Base-by-base conservation (phyloP, 257 asterid species). In the Fraxinus americana region DNA sequence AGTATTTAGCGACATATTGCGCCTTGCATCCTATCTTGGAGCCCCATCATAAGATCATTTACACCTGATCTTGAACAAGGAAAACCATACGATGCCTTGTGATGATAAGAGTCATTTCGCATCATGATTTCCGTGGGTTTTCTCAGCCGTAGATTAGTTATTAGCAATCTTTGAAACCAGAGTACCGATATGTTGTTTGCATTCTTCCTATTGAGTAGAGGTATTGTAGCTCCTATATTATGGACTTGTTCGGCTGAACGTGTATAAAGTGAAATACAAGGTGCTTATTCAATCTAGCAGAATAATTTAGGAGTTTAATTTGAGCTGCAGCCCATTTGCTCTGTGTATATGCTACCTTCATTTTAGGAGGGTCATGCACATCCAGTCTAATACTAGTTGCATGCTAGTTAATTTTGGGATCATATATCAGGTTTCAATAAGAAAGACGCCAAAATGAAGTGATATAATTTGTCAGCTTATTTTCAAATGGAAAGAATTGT, bases 21-120 rank as follows among this genome's bases (percentile, higher is more conserved):
- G 99, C 67, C 98, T 96, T 61, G 94, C 99, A 27, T 93, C 99
- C 0, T 93, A 96, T 84, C 97, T 93, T 25, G 99, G 99, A 4
- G 97, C 99, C 27, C 99, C 99, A 34, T 96, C 97, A 68, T 92
- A 88, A 86, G 14, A 25, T 54, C 65, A 54, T 19, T 54, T 5
- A 19, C 25, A 5, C 65, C 19, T n/a, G 23, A 54, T 63, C 16
- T 25, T 63, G 69, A 63, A 63, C 34, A 23, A 0, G 34, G 35
- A 27, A 25, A 63, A 63, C 6, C 32, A 19, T 3, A 63, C 7
- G n/a, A 10, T 63, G 17, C 25, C 17, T 63, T 25, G 17, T 63
- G 17, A 25, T 63, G 19, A 9, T 63, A 27, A 30, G 11, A 23
- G 34, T 25, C 4, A 19, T 25, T 35, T 38, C 1, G 67, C 65